Evolutionary conservation across 2,329 filamentous ascomycete species (phyloP).

Genomic region (Aspergillus fischeri): DNA sequence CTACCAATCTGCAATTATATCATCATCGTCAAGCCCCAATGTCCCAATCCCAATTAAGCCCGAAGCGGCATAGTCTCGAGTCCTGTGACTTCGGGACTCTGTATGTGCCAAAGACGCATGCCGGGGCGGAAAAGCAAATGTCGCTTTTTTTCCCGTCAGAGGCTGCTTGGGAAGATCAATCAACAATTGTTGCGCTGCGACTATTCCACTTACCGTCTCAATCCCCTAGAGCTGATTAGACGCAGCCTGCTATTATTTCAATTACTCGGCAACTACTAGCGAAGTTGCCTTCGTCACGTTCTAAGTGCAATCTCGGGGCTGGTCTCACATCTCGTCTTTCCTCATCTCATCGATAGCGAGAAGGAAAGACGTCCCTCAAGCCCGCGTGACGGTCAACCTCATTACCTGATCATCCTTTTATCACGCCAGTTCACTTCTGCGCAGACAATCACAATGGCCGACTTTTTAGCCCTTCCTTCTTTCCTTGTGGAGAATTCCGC

Average conservation of each 20-base stretch:
- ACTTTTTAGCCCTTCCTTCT: constrained; percentile 50
- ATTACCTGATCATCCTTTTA: constrained; percentile 2
- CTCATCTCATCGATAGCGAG: constrained; percentile 20
- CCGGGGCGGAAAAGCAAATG: constrained; percentile 19
- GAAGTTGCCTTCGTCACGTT: constrained; percentile 17
- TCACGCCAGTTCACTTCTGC: constrained; percentile 7
- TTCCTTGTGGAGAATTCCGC: constrained; percentile 73
- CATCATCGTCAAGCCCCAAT: constrained; percentile 10
- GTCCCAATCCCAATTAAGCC: constrained; percentile 10
- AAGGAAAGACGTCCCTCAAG: constrained; percentile 20
- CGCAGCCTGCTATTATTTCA: constrained; percentile 11
- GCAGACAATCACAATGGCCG: constrained; percentile 35
- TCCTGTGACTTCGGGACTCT: constrained; percentile 17
- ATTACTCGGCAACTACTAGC: constrained; percentile 13
- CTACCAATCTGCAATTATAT: constrained; percentile 11
- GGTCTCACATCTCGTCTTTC: constrained; percentile 25
- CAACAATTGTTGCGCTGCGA: constrained; percentile 14
- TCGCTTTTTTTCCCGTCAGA: constrained; percentile 31
- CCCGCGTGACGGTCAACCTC: constrained; percentile 22
- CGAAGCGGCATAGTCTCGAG: constrained; percentile 10
- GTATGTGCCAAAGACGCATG: constrained; percentile 27
- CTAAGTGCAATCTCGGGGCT: constrained; percentile 23
- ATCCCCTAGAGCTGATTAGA: constrained; percentile 21
- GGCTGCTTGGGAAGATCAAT: constrained; percentile 17
- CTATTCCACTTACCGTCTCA: neutral